Percentiles rank a stretch among this genome's conserved stretches.
Conservation (phyloP, 129 eudicot genomes). For the Silybum marianum region DNA sequence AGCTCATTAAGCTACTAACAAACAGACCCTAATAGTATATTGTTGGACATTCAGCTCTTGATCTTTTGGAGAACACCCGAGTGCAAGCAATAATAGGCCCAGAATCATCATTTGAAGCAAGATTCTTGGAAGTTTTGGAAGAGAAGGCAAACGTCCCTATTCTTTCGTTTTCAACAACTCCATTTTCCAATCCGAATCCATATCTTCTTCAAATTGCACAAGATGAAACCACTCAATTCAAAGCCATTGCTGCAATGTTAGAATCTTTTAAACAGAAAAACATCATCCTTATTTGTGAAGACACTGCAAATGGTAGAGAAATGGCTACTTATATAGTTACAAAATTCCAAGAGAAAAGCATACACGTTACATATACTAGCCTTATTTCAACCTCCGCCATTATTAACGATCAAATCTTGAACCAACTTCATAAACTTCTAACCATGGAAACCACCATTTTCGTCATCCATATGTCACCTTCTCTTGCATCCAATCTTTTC, state of each 20-base stretch:
- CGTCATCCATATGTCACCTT: constrained; percentile 40
- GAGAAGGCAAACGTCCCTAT: constrained; percentile 42
- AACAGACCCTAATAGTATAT: background rate
- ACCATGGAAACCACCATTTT: constrained; percentile 22
- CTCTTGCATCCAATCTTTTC: constrained; percentile 38
- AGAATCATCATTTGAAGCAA: constrained; percentile 33
- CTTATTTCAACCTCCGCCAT: constrained; percentile 31
- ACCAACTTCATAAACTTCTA: constrained; percentile 38
- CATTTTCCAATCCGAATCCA: constrained; percentile 30
- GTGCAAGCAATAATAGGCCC: constrained; percentile 49
- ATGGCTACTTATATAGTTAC: constrained; percentile 14
- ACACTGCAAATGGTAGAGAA: constrained; percentile 31
- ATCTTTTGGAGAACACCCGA: constrained; percentile 35
- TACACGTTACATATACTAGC: constrained; percentile 23
- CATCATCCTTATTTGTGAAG: constrained; percentile 42
- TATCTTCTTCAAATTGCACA: constrained; percentile 36
- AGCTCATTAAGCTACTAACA: too few relatives aligned
- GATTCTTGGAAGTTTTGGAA: constrained; percentile 26
- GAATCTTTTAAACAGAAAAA: constrained; percentile 31
- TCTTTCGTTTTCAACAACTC: constrained; percentile 33
- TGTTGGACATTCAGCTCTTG: constrained; percentile 32
- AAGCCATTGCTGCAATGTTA: constrained; percentile 38
- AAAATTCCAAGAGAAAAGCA: constrained; percentile 24
- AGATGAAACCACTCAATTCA: constrained; percentile 41
- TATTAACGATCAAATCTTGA: constrained; percentile 21